phyloP scores from a whole-genome alignment of 352 stramenopile species.

The Pythium plurisporium region DNA sequence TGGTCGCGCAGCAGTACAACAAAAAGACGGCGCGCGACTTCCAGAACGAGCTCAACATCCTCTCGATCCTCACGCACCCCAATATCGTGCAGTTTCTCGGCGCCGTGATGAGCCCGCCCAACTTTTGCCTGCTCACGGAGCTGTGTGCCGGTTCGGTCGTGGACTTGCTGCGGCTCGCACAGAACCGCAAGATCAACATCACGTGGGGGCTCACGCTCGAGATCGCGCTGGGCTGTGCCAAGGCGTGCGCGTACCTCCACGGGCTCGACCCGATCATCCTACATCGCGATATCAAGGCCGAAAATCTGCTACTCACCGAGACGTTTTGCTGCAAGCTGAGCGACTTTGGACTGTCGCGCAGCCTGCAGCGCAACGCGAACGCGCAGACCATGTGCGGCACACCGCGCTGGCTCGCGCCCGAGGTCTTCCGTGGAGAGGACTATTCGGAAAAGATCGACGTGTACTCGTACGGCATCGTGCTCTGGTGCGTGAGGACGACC shows the following conservation, averaged over 20 bases:
- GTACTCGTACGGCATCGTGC: conserved; percentile 87
- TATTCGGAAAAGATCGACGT: conserved; percentile 85
- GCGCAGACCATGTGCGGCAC: no score
- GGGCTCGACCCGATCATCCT: no score
- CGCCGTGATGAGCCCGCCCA: no score
- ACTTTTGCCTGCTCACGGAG: conserved; percentile 76
- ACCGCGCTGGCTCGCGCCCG: conserved; percentile 80
- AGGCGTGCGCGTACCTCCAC: conserved; percentile 83
- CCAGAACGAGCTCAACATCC: conserved; percentile 79
- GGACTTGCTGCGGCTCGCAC: no score
- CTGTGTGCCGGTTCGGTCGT: conserved; percentile 87
- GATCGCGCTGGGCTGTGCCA: conserved; percentile 79
- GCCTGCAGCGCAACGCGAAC: no score
- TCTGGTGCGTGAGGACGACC: no score
- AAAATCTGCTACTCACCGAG: conserved; percentile 50
- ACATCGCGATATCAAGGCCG: conserved; percentile 42
- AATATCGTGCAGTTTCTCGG: conserved; percentile 87
- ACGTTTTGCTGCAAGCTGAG: conserved; percentile 81
- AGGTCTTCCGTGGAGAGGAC: conserved; percentile 87
- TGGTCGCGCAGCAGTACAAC: conserved; percentile 51
- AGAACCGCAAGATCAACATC: conserved; percentile 78
- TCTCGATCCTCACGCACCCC: conserved; percentile 70
- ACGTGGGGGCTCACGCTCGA: conserved; percentile 82
- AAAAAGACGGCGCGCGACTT: conserved; percentile 66
- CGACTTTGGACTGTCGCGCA: conserved; percentile 78